Percentiles rank a stretch among this genome's conserved stretches.
Evolutionary conservation across 441 rosid genomes (phyloP).

Genomic region (Codiaeum variegatum): DNA sequence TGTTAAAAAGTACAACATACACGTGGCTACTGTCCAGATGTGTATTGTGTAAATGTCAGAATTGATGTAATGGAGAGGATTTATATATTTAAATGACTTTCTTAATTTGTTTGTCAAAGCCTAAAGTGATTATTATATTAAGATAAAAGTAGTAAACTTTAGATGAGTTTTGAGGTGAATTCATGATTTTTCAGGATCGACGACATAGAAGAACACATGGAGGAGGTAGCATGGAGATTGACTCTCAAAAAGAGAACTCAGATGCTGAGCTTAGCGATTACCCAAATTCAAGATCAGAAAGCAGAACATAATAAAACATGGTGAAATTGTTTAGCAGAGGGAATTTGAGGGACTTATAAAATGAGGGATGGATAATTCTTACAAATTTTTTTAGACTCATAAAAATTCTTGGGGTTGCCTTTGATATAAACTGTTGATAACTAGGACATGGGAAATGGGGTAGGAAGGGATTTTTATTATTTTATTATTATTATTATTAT

Average conservation of each 20-base stretch:
- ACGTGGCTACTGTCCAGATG: too few relatives aligned
- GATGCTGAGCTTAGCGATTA: conserved; percentile 69
- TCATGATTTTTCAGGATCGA: conserved; percentile 53
- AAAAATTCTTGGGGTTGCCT: conserved; percentile 24
- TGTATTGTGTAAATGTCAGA: too few relatives aligned
- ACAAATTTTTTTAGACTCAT: conserved; percentile 8
- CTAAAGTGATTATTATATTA: too few relatives aligned
- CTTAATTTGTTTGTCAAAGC: too few relatives aligned
- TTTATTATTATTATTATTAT: conserved; percentile 3
- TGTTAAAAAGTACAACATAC: too few relatives aligned
- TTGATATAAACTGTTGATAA: conserved; percentile 30
- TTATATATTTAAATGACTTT: too few relatives aligned
- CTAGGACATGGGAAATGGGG: conserved; percentile 30
- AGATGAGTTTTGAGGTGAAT: conserved; percentile 1
- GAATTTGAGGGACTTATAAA: conserved; percentile 7
- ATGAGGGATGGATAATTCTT: conserved; percentile 17
- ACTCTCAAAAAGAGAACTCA: conserved; percentile 61
- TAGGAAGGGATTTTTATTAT: conserved; percentile 13
- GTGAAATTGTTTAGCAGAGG: neutral
- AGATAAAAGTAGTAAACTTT: too few relatives aligned
- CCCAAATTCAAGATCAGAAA: conserved; percentile 63
- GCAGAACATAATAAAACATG: conserved; percentile 30
- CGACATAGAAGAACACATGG: conserved; percentile 52
- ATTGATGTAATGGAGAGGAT: too few relatives aligned
- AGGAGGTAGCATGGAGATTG: conserved; percentile 63